Evolutionary conservation across 495 filamentous ascomycete species (phyloP).

Genomic region (Poronia punctata): DNA sequence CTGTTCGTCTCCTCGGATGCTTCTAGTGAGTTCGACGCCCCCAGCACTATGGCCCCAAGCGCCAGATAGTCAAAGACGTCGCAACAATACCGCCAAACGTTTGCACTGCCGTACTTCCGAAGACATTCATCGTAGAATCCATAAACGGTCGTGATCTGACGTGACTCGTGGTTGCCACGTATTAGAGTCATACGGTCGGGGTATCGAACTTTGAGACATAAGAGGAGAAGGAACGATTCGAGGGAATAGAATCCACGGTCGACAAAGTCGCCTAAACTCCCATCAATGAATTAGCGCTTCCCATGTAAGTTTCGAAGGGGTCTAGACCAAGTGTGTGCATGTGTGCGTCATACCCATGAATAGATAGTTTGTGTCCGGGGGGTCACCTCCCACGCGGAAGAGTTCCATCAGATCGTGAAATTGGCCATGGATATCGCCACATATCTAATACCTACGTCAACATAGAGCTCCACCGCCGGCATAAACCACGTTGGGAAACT

Average conservation of each 20-base stretch:
- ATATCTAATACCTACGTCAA: conserved; percentile 56
- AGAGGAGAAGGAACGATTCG: conserved; percentile 88
- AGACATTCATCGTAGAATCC: conserved; percentile 99
- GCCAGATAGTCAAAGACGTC: conserved; percentile 98
- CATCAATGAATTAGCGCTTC: conserved; percentile 9
- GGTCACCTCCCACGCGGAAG: conserved; percentile 90
- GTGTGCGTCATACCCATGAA: conserved; percentile 69
- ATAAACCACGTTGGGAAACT: not conserved
- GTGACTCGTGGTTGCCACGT: conserved; percentile 93
- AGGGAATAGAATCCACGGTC: conserved; percentile 97
- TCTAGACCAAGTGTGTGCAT: not conserved
- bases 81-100: conserved; percentile 98
- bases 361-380: conserved; percentile 95
- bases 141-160: conserved; percentile 97
- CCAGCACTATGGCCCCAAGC: conserved; percentile 87
- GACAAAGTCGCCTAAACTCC: conserved; percentile 76
- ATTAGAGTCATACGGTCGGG: conserved; percentile 96
- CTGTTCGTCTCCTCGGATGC: conserved; percentile 43
- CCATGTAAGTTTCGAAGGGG: not conserved
- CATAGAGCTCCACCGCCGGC: not conserved
- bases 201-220: conserved; percentile 95
- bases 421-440: conserved; percentile 96
- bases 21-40: conserved; percentile 67
- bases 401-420: conserved; percentile 99
- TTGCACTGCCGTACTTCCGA: conserved; percentile 93